A percentile compares a stretch with the other conserved stretches of the same genome.
Conservation (phyloP, 106 monocot genomes). For the Acorus calamus region DNA sequence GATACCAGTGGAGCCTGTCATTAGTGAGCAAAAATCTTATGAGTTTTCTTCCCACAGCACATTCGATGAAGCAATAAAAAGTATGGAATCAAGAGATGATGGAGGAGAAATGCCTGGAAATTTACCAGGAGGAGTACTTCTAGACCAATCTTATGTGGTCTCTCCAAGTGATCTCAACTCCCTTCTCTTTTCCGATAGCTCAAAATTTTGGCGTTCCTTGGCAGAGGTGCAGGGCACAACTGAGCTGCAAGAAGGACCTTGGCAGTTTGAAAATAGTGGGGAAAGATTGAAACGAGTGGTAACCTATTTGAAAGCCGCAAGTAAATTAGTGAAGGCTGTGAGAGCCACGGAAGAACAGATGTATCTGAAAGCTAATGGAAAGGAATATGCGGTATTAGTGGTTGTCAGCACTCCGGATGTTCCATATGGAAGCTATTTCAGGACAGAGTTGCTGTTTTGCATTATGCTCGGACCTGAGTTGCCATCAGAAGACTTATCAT, state of each 20-base stretch:
- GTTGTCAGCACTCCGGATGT: slow-evolving; percentile 82
- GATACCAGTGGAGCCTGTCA: slow-evolving; percentile 10
- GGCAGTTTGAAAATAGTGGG: slow-evolving; percentile 35
- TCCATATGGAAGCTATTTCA: slow-evolving; percentile 71
- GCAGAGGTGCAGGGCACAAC: slow-evolving; percentile 60
- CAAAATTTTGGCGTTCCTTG: slow-evolving; percentile 37
- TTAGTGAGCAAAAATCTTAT: slow-evolving; percentile 18
- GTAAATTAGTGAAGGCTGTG: slow-evolving; percentile 65
- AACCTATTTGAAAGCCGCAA: slow-evolving; percentile 67
- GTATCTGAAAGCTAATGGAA: slow-evolving; percentile 74
- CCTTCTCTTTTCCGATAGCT: slow-evolving; percentile 58
- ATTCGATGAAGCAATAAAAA: slow-evolving; percentile 51
- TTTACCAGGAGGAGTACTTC: slow-evolving; percentile 65
- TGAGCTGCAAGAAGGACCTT: slow-evolving; percentile 31
- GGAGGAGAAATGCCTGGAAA: slow-evolving; percentile 51
- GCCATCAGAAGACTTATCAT: slow-evolving; percentile 41
- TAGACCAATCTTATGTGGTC: slow-evolving; percentile 58
- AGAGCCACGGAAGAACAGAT: slow-evolving; percentile 74
- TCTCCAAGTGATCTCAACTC: slow-evolving; percentile 45
- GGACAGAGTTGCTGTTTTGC: slow-evolving; percentile 56
- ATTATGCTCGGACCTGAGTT: slow-evolving; percentile 57
- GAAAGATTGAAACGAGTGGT: slow-evolving; percentile 42
- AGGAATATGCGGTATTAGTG: slow-evolving; percentile 51
- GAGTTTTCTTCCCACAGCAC: slow-evolving; percentile 18
- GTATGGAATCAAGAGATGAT: slow-evolving; percentile 48